Evolutionary conservation across 257 asterid genomes (phyloP), one percentile per base, ranked within the genome.

Genomic region (Fraxinus excelsior): DNA sequence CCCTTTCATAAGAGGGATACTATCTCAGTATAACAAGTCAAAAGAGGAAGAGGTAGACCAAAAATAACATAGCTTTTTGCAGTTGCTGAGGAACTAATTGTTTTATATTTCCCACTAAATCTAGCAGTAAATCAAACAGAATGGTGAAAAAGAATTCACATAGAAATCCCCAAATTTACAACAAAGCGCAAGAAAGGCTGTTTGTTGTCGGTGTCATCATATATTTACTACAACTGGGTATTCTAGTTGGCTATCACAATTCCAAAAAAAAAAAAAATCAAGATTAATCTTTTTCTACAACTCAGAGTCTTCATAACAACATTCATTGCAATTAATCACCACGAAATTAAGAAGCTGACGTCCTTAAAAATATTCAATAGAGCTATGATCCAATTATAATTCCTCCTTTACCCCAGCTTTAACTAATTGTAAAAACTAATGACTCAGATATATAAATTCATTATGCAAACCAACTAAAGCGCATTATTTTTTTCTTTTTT

Each of bases 401-500:
- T 44, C 56, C n/a, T 44, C 56, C 56, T 44, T 44, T 10, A 44
- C 56, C 56, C 56, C 10, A 44, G 56, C 56, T 44, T 44, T 11
- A 44, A 12, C 3, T 10, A 44, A 10, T 44, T 18, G 23, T 51
- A 4, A 2, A 14, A 51, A 4, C 21, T 1, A 51, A 51, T 21
- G 51, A 42, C 51, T 18, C 65, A 4, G 3, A n/a, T 13, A 58
- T 26, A 62, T 10, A 67, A 74, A 72, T 58, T 46, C 40, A 60
- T 53, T 10, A 76, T 37, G 51, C 38, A 42, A 51, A 79, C 28
- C 21, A 68, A 29, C 69, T 8, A 72, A 70, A 64, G 62, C 42
- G 44, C 19, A 31, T 3, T 9, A 65, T 7, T 3, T 65, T 34
- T 29, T 23, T 32, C 34, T 4, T 23, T 18, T 16, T 13, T 3